phyloP scores from a whole-genome alignment of 179 eudicot genomes.

The Nepenthes alata region DNA sequence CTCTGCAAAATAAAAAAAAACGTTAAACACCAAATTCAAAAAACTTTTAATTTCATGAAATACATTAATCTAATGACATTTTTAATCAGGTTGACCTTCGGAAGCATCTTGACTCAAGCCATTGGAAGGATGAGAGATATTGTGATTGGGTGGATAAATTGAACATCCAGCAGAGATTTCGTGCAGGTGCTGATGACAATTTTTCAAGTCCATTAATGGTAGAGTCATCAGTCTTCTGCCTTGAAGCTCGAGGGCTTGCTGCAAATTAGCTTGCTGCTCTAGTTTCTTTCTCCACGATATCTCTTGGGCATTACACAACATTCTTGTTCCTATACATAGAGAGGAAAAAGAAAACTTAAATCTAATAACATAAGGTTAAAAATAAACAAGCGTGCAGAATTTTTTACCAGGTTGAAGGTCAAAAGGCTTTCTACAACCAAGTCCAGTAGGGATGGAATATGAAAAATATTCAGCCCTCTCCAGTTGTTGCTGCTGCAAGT shows the following conservation, averaged over 20 bases:
- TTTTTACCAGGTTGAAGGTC: slow-evolving; percentile 52
- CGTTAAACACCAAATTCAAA: not conserved
- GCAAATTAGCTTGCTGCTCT: slow-evolving; percentile 40
- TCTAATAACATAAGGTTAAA: not conserved
- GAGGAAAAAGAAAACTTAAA: not conserved
- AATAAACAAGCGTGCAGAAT: not conserved
- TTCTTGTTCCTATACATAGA: slow-evolving; percentile 25
- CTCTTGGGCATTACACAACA: slow-evolving; percentile 27
- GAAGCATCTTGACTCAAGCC: slow-evolving; percentile 14
- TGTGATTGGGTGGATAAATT: slow-evolving; percentile 10
- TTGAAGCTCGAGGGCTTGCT: slow-evolving; percentile 46
- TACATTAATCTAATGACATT: not conserved
- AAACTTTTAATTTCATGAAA: not conserved
- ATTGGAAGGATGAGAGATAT: slow-evolving; percentile 6
- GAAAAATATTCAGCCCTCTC: slow-evolving; percentile 50
- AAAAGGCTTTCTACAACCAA: slow-evolving; percentile 43
- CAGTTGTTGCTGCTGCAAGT: slow-evolving; percentile 21
- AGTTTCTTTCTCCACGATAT: slow-evolving; percentile 30
- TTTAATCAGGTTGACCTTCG: slow-evolving; percentile 22
- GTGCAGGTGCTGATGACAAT: slow-evolving; percentile 19
- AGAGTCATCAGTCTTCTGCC: slow-evolving; percentile 43
- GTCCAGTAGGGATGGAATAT: slow-evolving; percentile 56
- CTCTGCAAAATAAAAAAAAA: slow-evolving; percentile 11
- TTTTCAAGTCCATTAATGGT: slow-evolving; percentile 37
- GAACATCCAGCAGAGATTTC: slow-evolving; percentile 6